Conservation (phyloP, 768 basidiomycete genomes). For the Boletus pseudopeckii region DNA sequence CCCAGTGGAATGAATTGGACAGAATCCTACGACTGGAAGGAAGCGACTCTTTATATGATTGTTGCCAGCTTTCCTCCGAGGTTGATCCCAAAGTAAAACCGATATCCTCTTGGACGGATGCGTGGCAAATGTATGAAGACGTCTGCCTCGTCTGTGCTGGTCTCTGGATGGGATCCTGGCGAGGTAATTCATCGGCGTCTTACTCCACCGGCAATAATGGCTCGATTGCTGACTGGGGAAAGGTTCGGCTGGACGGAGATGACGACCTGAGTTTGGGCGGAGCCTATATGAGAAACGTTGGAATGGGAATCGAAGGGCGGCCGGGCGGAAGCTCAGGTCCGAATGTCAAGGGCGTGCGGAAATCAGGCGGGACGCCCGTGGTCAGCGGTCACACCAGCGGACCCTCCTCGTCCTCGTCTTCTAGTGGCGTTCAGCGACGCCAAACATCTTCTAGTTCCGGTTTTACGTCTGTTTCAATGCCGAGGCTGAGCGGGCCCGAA, state of each 20-base stretch:
- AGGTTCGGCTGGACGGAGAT: slow-evolving; percentile 60
- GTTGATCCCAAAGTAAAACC: slow-evolving; percentile 36
- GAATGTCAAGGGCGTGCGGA: slow-evolving; percentile 37
- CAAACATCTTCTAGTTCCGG: slow-evolving; percentile 34
- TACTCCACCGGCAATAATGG: slow-evolving; percentile 49
- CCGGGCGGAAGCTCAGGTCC: slow-evolving; percentile 31
- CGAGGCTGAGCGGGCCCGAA: slow-evolving; percentile 29
- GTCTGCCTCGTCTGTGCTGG: slow-evolving; percentile 79
- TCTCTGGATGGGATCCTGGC: slow-evolving; percentile 72
- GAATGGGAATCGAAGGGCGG: slow-evolving; percentile 71
- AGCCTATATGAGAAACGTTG: slow-evolving; percentile 52
- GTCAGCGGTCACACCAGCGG: slow-evolving; percentile 34
- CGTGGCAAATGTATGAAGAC: slow-evolving; percentile 82
- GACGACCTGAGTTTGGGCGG: slow-evolving; percentile 49
- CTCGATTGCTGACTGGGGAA: slow-evolving; percentile 50
- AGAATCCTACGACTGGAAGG: slow-evolving; percentile 60
- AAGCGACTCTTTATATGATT: slow-evolving; percentile 25
- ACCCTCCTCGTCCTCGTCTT: slow-evolving; percentile 25
- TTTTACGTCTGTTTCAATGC: slow-evolving; percentile 14
- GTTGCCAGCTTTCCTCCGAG: slow-evolving; percentile 34
- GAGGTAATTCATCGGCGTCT: slow-evolving; percentile 44
- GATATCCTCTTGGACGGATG: slow-evolving; percentile 61
- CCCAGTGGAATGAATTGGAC: slow-evolving; percentile 76
- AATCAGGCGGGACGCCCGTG: slow-evolving; percentile 50
- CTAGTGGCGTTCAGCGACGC: slow-evolving; percentile 26